Evolutionary conservation across 139 green algal species (phyloP), one percentile per base, ranked within the genome.

Genomic region (Coelastrella sp.): DNA sequence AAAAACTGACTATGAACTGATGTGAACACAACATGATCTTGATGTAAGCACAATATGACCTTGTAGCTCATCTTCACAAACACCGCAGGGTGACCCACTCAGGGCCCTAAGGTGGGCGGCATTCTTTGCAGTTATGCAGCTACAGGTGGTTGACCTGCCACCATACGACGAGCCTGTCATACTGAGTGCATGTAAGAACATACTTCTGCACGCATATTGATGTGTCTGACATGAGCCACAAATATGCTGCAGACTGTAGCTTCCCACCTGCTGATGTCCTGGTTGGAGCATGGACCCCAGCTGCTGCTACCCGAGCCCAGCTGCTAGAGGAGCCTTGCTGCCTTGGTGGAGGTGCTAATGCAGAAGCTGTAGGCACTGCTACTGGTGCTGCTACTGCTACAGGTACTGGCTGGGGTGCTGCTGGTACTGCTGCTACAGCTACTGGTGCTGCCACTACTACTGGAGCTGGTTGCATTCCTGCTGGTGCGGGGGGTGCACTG

Each of bases 251-350:
- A 9, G 15, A 9, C 45, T 57, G 45, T 13, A 19, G 30, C 21
- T 32, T 9, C 53, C 30, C 30, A 64, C 53, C 62, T n/a, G 62
- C 62, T 38, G 62, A 6, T 69, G 62, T 3, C 25, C 30, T 40
- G 11, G 62, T 30, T 69, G 62, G 27, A 41, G 62, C 13, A 41
- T 38, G 15, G 23, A 69, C 27, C 8, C 53, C 75, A 21, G 35
- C 9, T 35, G 27, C 48, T 38, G 75, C 75, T 57, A 82, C 37
- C 23, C 53, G 69, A 5, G 75, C 75, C 75, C 75, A 82, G 34
- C 45, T 67, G 32, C 72, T 48, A 48, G 30, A n/a, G n/a, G n/a
- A 34, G 40, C 27, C 48, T 41, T 34, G 45, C 27, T 50, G 34
- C 66, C 66, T 45, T 41, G 62, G 62, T 19, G 59, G 59, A 7